Evolutionary conservation across 257 asterid genomes (phyloP).

Genomic region (Penstemon eatonii): DNA sequence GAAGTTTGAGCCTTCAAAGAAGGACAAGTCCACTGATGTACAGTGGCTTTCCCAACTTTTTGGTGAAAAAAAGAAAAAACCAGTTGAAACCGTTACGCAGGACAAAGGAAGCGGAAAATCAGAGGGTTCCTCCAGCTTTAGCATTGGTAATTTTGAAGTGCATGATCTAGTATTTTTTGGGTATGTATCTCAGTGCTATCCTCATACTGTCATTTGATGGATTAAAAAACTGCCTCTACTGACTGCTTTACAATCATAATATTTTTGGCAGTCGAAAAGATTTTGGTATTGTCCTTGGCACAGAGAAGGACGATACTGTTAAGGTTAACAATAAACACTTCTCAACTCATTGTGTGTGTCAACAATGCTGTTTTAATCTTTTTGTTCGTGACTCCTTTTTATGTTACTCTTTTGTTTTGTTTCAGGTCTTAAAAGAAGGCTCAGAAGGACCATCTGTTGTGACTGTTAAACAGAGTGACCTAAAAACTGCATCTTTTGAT

Average conservation of each 20-base stretch:
- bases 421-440: conserved; percentile 77
- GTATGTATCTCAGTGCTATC: conserved; percentile 41
- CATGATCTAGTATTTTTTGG: conserved; percentile 91
- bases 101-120: conserved; percentile 37
- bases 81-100: conserved; percentile 34
- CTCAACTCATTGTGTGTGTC: too few relatives aligned
- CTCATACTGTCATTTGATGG: conserved; percentile 7
- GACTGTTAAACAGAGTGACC: conserved; percentile 53
- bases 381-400: neutral
- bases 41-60: conserved; percentile 89
- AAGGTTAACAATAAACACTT: conserved; percentile 45
- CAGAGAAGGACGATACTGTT: conserved; percentile 73
- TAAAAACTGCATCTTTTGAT: conserved; percentile 82
- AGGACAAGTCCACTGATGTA: conserved; percentile 59
- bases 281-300: conserved; percentile 86
- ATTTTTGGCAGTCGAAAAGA: conserved; percentile 72
- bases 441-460: conserved; percentile 69
- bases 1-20: conserved; percentile 85
- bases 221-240: neutral
- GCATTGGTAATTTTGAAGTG: conserved; percentile 55
- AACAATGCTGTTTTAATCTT: neutral
- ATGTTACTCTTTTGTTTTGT: conserved; percentile 3
- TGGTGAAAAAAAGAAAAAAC: conserved; percentile 68
- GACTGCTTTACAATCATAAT: conserved; percentile 22
- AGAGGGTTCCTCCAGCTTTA: too few relatives aligned